phyloP scores from a whole-genome alignment of 164 flowering plant species.

The Euptelea pleiosperma region DNA sequence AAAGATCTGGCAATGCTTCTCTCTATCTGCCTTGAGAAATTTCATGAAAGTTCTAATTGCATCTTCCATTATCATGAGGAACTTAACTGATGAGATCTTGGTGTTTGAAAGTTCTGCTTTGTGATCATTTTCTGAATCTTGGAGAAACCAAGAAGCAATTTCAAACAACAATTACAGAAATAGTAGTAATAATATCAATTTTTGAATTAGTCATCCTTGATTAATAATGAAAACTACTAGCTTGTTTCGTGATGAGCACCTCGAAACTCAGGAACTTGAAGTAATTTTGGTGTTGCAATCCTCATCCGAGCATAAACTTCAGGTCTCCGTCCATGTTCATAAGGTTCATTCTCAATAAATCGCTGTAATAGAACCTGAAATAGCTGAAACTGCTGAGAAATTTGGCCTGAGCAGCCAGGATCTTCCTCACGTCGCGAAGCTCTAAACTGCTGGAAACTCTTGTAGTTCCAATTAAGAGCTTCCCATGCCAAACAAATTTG shows the following conservation, averaged over 20 bases:
- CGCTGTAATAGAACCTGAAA: constrained; percentile 83
- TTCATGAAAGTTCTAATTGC: constrained; percentile 82
- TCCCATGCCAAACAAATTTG: constrained; percentile 96
- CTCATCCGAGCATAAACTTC: constrained; percentile 80
- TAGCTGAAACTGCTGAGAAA: constrained; percentile 87
- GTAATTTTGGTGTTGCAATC: constrained; percentile 70
- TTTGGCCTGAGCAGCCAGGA: constrained; percentile 59
- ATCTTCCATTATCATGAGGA: constrained; percentile 68
- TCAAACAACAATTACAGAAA: background rate
- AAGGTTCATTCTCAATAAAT: constrained; percentile 86
- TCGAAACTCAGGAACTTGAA: constrained; percentile 86
- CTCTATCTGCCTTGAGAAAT: constrained; percentile 84
- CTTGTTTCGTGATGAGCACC: too few relatives aligned
- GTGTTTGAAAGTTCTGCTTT: constrained; percentile 40
- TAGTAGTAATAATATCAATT: too few relatives aligned
- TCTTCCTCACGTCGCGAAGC: constrained; percentile 42
- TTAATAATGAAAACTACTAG: too few relatives aligned
- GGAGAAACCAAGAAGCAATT: background rate
- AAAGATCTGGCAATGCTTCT: constrained; percentile 44
- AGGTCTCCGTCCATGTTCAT: constrained; percentile 79
- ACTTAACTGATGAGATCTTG: constrained; percentile 61
- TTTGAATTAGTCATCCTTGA: too few relatives aligned
- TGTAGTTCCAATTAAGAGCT: constrained; percentile 92
- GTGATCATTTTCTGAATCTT: constrained; percentile 49
- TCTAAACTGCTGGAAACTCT: constrained; percentile 47